phyloP scores from a whole-genome alignment of 208 protist species.

The Spongospora subterranea region DNA sequence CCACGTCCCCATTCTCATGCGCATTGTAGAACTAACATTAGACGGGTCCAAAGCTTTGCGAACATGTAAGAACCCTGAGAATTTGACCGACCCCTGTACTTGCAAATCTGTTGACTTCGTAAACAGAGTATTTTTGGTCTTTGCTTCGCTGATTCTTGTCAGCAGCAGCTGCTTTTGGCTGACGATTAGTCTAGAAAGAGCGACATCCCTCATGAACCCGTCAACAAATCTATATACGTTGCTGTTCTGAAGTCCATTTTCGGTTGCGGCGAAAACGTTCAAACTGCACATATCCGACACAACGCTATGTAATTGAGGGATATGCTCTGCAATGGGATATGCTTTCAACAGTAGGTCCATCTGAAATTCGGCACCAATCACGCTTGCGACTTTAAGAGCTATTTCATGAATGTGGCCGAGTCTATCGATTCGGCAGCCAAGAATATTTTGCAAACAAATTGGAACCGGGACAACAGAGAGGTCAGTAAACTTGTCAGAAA shows the following conservation, averaged over 20 bases:
- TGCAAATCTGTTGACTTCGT: neutral
- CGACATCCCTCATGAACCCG: constrained; percentile 48
- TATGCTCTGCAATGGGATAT: constrained; percentile 24
- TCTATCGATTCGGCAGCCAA: constrained; percentile 48
- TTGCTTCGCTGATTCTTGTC: constrained; percentile 8
- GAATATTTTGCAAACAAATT: constrained; percentile 46
- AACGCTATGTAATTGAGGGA: neutral
- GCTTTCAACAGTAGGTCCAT: constrained; percentile 43
- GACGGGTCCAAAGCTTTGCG: neutral
- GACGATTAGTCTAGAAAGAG: neutral
- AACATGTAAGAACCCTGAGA: neutral
- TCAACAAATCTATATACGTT: constrained; percentile 50
- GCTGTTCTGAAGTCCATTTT: neutral
- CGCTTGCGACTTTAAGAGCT: constrained; percentile 39
- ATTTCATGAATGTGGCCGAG: constrained; percentile 50
- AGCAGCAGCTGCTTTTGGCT: constrained; percentile 48
- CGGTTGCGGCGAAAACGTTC: constrained; percentile 36
- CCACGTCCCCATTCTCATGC: constrained; percentile 22
- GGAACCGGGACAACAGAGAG: constrained; percentile 22
- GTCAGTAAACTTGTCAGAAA: constrained; percentile 38
- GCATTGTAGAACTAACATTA: constrained; percentile 30
- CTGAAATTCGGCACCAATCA: constrained; percentile 37
- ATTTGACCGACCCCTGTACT: neutral
- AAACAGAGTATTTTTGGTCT: neutral
- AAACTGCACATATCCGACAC: neutral